Percentiles rank a stretch among this genome's conserved stretches.
These are phyloP conservation scores for Leishmania gerbilli DNA, from an alignment of 208 protist species.

Conservation along the genomic window DNA sequence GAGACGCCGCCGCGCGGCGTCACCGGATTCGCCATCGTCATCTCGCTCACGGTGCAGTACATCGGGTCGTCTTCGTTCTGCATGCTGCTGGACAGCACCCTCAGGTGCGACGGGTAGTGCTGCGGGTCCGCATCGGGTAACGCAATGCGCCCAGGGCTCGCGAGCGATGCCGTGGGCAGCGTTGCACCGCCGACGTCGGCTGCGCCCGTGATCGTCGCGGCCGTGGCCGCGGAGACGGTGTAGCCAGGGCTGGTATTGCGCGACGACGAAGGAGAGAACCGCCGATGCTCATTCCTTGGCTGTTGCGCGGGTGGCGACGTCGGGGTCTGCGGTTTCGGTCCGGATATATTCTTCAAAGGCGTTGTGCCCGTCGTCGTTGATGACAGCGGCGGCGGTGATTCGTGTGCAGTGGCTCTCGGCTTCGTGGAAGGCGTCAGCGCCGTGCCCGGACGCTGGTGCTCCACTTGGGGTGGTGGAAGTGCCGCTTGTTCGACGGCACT, in stretches of 20 bases:
- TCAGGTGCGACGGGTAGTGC: conserved; percentile 14
- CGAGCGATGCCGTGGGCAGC: not conserved
- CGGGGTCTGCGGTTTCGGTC: not conserved
- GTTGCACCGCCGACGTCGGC: not conserved
- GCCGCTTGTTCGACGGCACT: not conserved
- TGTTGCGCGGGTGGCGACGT: not conserved
- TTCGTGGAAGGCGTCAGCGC: not conserved
- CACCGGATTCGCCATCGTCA: conserved; percentile 25
- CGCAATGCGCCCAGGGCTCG: not conserved
- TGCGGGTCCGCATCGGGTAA: conserved; percentile 14
- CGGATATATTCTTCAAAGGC: too few relatives aligned
- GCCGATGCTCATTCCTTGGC: not conserved
- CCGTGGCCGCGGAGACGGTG: conserved; percentile 3
- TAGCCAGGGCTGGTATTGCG: not conserved
- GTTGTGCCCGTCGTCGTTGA: not conserved
- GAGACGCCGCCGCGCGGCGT: conserved; percentile 14
- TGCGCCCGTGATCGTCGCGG: not conserved
- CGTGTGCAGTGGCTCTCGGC: not conserved
- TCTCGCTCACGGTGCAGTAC: conserved; percentile 35
- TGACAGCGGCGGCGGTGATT: not conserved
- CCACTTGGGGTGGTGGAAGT: not conserved
- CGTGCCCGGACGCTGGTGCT: not conserved
- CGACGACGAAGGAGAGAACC: not conserved
- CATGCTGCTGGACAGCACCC: conserved; percentile 13
- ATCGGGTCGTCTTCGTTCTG: conserved; percentile 26